Base-by-base conservation (phyloP, 164 flowering plant genomes). In the Magnolia changhungtana region DNA sequence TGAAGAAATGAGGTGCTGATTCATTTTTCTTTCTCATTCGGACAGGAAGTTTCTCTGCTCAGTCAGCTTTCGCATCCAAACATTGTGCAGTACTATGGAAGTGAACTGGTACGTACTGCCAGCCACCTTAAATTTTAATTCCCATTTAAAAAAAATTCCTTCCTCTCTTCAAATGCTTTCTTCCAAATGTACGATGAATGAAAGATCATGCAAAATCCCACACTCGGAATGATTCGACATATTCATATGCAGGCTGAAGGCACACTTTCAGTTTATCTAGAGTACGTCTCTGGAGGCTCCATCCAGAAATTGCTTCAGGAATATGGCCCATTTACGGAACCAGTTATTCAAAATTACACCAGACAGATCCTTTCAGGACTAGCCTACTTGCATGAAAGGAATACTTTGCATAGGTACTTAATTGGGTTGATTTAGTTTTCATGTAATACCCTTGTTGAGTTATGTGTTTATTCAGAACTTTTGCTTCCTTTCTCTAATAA, bases 1-100 rank as follows among this genome's bases (percentile, higher is more conserved):
- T 21, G 21, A 59, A 29, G 67, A 9, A n/a, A 31, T 63, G 29
- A 65, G 2, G 5, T 66, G 66, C 2, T 75, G 45, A 18, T 77
- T 68, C 14, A 2, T 19, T 79, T 75, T 78, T 24, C 24, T 75
- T 78, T 24, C 24, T 65, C 24, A 23, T 11, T 14, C 0, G 63
- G 7, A 65, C 98, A 95, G 98, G 98, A 95, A 79, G 92, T 93
- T 78, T 75, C 80, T 68, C 83, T 95, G 86, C 95, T 95, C 20
- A 94, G 95, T 80, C 91, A 88, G 81, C 92, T 95, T 24, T 85
- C 88, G 55, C 96, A 95, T 83, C 88, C 90, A 64, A 95, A 93
- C 79, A 95, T 95, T 74, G 98, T 93, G 61, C 97, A 84, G 66
- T 93, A 93, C 80, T 81, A 87, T 82, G 98, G 98, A 74, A 90